Evolutionary conservation across 495 filamentous ascomycete species (phyloP), one percentile per base, ranked within the genome.

Genomic region (Penicillium coffeae): DNA sequence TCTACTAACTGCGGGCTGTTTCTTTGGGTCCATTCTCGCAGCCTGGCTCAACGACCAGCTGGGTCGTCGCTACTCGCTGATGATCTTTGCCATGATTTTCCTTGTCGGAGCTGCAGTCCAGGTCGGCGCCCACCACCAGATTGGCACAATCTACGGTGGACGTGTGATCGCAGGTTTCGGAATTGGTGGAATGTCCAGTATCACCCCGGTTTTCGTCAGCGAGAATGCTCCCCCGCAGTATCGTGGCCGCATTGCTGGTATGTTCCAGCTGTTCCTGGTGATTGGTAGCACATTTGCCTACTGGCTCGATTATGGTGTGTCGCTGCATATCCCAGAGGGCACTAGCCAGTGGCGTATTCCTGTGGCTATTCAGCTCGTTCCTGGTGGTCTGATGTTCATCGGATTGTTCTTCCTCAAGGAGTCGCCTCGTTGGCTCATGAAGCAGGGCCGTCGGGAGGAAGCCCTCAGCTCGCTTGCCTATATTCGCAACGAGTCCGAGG

Each of bases 21-120:
- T 86, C 71, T 87, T 85, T 62, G 83, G 83, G 40, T 75, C 82
- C 12, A 70, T 85, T 18, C 68, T 77, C 15, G 81, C 79, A 12
- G 84, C 83, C 42, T 71, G 56, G 40, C 70, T 79, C 47, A 81
- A 76, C 40, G 75, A 83, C 53, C 77, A 64, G 22, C 59, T 85
- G 10, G 85, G 84, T 18, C 76, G 84, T 22, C 73, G 76, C 36
- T 73, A 74, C 54, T 77, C 75, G 3, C 69, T 88, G 3, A 70
- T 77, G 51, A 55, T 82, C 43, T 83, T 82, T 43, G 53, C 67
- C 15, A 21, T 68, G 20, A 51, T 86, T 41, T 87, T 88, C 65
- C 66, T 84, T 46, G 55, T 89, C 27, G 85, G 84, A 21, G 81
- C 83, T 19, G 80, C 78, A 35, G 54, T 87, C 10, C 85, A 84